Evolutionary conservation across 345 rosid genomes (phyloP), one percentile per base, ranked within the genome.

Genomic region (Camelina sativa): DNA sequence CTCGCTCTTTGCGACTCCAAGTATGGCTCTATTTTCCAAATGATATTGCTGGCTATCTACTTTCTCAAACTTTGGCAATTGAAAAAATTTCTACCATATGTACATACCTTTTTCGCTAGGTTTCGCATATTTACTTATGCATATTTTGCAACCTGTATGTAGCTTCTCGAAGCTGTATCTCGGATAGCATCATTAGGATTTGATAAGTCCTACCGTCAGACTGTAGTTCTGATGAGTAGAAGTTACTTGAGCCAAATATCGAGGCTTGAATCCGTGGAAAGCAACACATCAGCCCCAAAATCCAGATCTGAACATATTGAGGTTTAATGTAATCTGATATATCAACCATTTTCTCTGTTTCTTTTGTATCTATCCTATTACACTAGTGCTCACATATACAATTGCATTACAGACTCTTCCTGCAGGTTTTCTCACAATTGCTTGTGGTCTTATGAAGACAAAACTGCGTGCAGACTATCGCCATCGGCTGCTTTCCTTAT

Each of bases 141-240:
- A 65, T 56, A 23, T 48, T 55, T 28, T 41, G 65, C 43, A 48
- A 51, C 71, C 52, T 52, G 41, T 54, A 61, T 85, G 80, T 84
- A 92, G 96, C 91, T 92, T 81, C 85, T 89, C 68, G 93, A 89
- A 86, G 93, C 91, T 67, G 96, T 88, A 67, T 86, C 97, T 75
- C 93, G 83, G 73, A 81, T 92, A 68, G 92, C 97, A 61, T 84
- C 92, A 79, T 85, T 92, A 80, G 96, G 97, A 60, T 88, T 88
- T 76, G 96, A 89, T 84, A 92, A 88, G 84, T 88, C 97, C 19
- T 92, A 86, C 73, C 87, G 92, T 13, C 96, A 89, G 83, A 85
- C 91, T 23, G 88, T 89, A 76, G 91, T 87, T 83, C 79, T 89
- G 73, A 80, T 92, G 96, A 87, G 89, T 9, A 85, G 96, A 78